Evolutionary conservation across 345 rosid species (phyloP).

Genomic region (Garcia nutans): DNA sequence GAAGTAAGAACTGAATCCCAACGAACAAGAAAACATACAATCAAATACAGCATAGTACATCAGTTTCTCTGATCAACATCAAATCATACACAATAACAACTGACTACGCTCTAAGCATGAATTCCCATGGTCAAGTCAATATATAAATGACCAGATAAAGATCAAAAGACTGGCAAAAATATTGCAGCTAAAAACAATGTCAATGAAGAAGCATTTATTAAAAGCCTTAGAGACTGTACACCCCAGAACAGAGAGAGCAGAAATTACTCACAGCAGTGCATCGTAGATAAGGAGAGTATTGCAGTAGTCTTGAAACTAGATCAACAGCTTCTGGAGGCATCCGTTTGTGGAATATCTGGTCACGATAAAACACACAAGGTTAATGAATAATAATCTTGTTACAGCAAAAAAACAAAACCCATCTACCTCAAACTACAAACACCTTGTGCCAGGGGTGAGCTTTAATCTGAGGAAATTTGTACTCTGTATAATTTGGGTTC

Average conservation of each 20-base stretch:
- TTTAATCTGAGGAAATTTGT: constrained; percentile 94
- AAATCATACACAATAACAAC: background rate
- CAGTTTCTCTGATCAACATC: background rate
- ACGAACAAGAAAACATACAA: background rate
- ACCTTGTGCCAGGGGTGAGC: constrained; percentile 99
- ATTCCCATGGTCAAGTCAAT: background rate
- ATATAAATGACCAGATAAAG: too few species aligned
- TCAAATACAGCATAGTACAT: background rate
- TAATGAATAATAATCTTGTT: background rate
- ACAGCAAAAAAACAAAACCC: constrained; percentile 4
- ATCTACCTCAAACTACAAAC: constrained; percentile 11
- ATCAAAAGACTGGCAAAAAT: too few species aligned
- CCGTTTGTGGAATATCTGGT: constrained; percentile 85
- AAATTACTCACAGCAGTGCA: constrained; percentile 70
- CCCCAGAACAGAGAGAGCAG: background rate
- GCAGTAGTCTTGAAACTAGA: constrained; percentile 90
- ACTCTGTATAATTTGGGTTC: constrained; percentile 96
- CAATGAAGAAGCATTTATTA: background rate
- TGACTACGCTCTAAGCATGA: too few species aligned
- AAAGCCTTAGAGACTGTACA: background rate
- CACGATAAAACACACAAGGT: constrained; percentile 8
- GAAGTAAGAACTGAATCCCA: background rate
- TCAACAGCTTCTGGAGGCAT: constrained; percentile 99
- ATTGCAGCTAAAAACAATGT: too few species aligned
- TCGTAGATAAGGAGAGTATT: constrained; percentile 93